Base-by-base conservation (phyloP, 2,329 filamentous ascomycete genomes). In the Cercospora canescens region DNA sequence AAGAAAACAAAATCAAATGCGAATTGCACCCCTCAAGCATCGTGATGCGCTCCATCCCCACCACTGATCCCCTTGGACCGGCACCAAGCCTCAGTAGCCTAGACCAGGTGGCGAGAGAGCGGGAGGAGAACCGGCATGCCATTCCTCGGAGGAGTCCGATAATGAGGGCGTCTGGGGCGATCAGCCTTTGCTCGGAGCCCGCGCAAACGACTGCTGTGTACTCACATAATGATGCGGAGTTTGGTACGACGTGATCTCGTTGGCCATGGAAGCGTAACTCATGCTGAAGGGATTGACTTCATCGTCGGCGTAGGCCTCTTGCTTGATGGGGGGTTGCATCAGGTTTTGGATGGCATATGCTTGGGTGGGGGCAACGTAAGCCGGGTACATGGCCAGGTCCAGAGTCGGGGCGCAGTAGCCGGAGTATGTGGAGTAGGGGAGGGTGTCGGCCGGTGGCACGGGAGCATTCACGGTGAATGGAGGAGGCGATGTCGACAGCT, bases 401-500 rank as follows among this genome's bases (percentile, higher is more conserved):
- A 85, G 83, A 61, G 82, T 82, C 18, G 67, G 50, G 11, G 63
- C 60, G 50, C 69, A 69, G 54, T 68, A 70, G 6, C 61, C 56
- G 50, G 69, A 62, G 48, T 75, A 77, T 18, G 70, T 65, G 2
- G 71, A 63, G 74, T 91, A 85, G 68, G 87, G 80, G 71, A 89
- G 82, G 75, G 89, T 86, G 69, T 91, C 89, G 24, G 66, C 67
- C 6, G 88, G 86, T 48, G 87, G 85, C 75, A 91, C 91, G n/a
- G 87, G 79, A 62, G 87, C 85, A 80, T 91, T 91, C 11, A 70
- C 65, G 62, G 82, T 81, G 74, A 90, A 89, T 59, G 90, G 87
- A 63, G 90, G 89, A 61, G 91, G 91, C 64, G 89, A 91, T 76
- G 89, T 86, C 39, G 90, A 92, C 64, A 89, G 82, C 72, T 91